Evolutionary conservation across 2,329 filamentous ascomycete genomes (phyloP), one percentile per base, ranked within the genome.

Genomic region (Stagonosporopsis cucurbitacearum): DNA sequence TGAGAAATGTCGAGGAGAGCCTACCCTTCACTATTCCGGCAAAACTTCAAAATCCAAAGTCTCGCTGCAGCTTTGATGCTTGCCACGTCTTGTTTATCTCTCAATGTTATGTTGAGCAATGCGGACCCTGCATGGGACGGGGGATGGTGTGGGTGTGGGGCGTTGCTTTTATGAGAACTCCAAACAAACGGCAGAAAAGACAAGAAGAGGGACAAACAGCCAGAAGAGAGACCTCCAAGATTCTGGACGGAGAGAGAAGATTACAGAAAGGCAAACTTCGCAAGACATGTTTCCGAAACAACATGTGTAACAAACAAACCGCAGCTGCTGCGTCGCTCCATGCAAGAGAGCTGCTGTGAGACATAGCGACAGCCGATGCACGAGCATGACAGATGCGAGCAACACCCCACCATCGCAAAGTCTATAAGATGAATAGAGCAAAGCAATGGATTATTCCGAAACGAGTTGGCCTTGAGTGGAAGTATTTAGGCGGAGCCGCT

Each of bases 261-360:
- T 13, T 40, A 49, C 37, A 37, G 43, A 58, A 33, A 47, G 33
- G 25, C 49, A 55, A 56, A 35, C 12, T 45, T 44, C 11, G 13
- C 19, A 30, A 40, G 28, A 50, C 45, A 41, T 62, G 59, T 64
- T 64, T 63, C 49, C 57, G 45, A 56, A 53, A 54, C 53, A 59
- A 58, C 41, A 49, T 63, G 66, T 68, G 63, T 63, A 60, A 67
- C 66, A 68, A 67, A 67, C 63, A 68, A 63, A 62, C 47, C 56
- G 42, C 30, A 30, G 20, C 39, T 28, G 32, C 41, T 30, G 23
- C 41, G 46, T 49, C 45, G 49, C 36, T 39, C 44, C 50, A 48
- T 54, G 59, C 57, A 41, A 55, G 55, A 57, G 59, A 58, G 60
- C 58, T 59, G 63, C 57, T 32, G 64, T 65, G 58, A 60, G 60